These are phyloP conservation scores for Selenicereus undatus DNA, from an alignment of 148 eudicot species.

Conservation along the genomic window DNA sequence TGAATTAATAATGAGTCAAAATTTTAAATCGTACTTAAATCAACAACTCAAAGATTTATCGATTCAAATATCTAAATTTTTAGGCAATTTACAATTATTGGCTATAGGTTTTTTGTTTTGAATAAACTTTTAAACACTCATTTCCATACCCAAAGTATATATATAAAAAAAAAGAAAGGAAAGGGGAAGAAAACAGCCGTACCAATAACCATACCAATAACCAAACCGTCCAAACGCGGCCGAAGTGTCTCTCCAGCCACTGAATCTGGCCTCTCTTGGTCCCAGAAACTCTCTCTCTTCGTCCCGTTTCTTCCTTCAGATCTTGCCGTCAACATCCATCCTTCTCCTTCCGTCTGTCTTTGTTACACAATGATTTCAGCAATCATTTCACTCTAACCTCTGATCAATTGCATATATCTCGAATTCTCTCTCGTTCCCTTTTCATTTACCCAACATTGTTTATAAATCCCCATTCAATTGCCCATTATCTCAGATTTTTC, in stretches of 20 bases:
- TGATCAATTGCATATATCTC: neutral
- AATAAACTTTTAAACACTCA: too few relatives aligned
- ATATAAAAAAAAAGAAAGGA: too few relatives aligned
- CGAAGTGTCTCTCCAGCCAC: neutral
- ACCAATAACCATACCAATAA: neutral
- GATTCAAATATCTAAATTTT: too few relatives aligned
- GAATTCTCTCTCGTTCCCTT: neutral
- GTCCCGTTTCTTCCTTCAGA: neutral
- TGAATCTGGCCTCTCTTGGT: neutral
- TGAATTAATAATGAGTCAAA: too few relatives aligned
- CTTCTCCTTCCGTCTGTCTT: conserved; percentile 14
- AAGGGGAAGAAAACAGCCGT: neutral
- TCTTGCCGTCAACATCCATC: conserved; percentile 9
- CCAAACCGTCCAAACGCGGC: too few relatives aligned
- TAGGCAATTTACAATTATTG: too few relatives aligned
- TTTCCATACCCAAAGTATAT: too few relatives aligned
- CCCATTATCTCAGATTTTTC: neutral
- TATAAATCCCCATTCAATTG: neutral
- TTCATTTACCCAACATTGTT: neutral
- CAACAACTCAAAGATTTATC: too few relatives aligned
- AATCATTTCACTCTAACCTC: conserved; percentile 12
- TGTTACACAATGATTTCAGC: conserved; percentile 17
- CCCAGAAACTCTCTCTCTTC: neutral
- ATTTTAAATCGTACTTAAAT: too few relatives aligned
- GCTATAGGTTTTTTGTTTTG: too few relatives aligned